Base-by-base conservation (phyloP, 2,329 filamentous ascomycete species). In the Aureobasidium sp. region DNA sequence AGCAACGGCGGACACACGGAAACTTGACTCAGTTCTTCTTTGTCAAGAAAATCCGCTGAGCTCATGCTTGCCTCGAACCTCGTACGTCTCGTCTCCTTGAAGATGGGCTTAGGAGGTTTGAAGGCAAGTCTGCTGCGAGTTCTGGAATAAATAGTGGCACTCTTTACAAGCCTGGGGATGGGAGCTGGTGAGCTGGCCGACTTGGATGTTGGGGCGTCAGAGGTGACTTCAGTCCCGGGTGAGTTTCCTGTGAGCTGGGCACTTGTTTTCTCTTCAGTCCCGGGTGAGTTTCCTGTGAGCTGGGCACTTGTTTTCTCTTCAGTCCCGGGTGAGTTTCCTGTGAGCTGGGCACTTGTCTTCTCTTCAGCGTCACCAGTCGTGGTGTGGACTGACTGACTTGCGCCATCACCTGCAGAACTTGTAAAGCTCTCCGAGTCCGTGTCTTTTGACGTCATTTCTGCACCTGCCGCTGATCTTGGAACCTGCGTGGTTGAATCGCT, bases 71-170 rank as follows among this genome's bases (percentile, higher is more conserved):
- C 17, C 4, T 16, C 17, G 14, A 30, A 17, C 24, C 48, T 40
- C 21, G 37, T 32, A 14, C 48, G 48, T 11, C 29, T 27, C 11
- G 27, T 40, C 5, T 40, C 35, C 21, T 51, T 51, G n/a, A 51
- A 51, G 27, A 34, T 51, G 3, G 48, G 48, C 21, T n/a, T 51
- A 6, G 37, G 48, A 17, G 48, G 48, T n/a, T 17, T 51, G 21
- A 51, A 51, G 3, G 19, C 21, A 8, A 24, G 19, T 34, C n/a
- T 51, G 14, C 37, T 51, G 34, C 48, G 48, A 40, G 48, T 25
- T 41, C 48, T 51, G 6, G 48, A 24, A 27, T 48, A 48, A 7
- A 48, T 29, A 2, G 44, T 27, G 4, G 44, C 17, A 12, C n/a
- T n/a, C 21, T 48, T 48, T 2, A 30, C 21, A 35, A 37, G 21